Base-by-base conservation (phyloP, 306 rosid species). In the Rosa multiflora region DNA sequence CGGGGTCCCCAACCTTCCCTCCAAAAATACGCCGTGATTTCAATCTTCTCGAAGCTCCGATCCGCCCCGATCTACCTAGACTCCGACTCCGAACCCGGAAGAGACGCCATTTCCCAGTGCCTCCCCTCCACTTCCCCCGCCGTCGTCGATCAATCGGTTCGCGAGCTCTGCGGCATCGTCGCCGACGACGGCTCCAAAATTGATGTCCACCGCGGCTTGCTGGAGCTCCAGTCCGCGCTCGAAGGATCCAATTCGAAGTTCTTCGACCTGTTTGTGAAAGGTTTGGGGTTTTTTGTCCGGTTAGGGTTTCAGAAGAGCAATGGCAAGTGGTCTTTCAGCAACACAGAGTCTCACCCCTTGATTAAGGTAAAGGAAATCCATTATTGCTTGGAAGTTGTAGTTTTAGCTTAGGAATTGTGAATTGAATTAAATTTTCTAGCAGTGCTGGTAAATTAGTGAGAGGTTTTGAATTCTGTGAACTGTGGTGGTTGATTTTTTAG, bases 11-110 rank as follows among this genome's bases (percentile, higher is more conserved):
- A 95, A 83, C 96, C 93, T 13, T 85, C 93, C 29, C 97, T 95
- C n/a, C 99, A 95, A 67, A 90, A 89, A 18, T 87, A 85, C 23
- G 96, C 98, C 8, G 98, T 95, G 0, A 75, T 82, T 62, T 86
- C 98, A n/a, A 90, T 95, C n/a, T 95, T 95, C 85, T 81, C 95
- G 6, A 91, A 91, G 86, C 91, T 95, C 67, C 93, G 97, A 62
- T 79, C 97, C 21, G 89, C 96, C 29, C 93, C 94, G 13, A 86
- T 80, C 56, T 59, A 86, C 74, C 85, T 88, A 40, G 84, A 90
- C 83, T 81, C 86, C 23, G 89, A 91, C 12, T 95, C 99, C 82
- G 90, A 86, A 55, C 88, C 97, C 70, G 99, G 97, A 70, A 83
- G 83, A 43, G 89, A 81, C 15, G 99, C 93, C 39, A 91, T 95